Evolutionary conservation across 2,329 filamentous ascomycete species (phyloP).

Genomic region (Periconia macrospinosa): DNA sequence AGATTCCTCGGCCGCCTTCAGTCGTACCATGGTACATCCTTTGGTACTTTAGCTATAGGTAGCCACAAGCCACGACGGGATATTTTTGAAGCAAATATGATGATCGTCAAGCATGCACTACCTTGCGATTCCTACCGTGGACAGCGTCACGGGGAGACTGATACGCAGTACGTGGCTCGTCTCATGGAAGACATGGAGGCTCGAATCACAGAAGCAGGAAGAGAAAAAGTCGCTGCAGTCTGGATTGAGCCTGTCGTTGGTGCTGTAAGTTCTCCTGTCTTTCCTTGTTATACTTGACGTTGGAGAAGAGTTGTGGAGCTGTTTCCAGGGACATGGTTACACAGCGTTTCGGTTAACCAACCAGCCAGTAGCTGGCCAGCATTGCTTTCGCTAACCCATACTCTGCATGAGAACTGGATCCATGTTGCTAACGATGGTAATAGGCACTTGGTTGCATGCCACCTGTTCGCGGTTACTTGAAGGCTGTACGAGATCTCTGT

Average conservation of each 20-base stretch:
- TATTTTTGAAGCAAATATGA: constrained; percentile 57
- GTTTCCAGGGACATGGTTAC: constrained; percentile 3
- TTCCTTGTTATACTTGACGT: neutral
- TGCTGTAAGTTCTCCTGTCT: constrained; percentile 56
- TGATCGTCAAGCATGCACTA: constrained; percentile 63
- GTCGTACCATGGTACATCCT: constrained; percentile 71
- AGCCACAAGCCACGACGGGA: constrained; percentile 63
- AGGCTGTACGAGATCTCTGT: constrained; percentile 69
- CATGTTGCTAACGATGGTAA: constrained; percentile 5
- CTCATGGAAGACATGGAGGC: constrained; percentile 67
- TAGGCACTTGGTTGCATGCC: constrained; percentile 70
- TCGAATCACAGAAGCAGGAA: constrained; percentile 65
- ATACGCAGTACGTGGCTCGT: constrained; percentile 61
- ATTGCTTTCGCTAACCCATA: neutral
- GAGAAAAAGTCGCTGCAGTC: constrained; percentile 70
- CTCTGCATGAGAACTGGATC: neutral
- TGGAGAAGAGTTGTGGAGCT: neutral
- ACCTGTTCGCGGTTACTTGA: constrained; percentile 68
- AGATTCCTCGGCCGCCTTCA: constrained; percentile 66
- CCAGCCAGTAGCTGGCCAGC: constrained; percentile 3
- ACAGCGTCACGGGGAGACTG: constrained; percentile 54
- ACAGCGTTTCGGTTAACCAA: constrained; percentile 7
- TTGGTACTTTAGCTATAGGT: constrained; percentile 67
- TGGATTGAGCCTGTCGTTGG: constrained; percentile 74
- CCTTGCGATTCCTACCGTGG: constrained; percentile 69